These are phyloP conservation scores for Chimonanthus salicifolius DNA, from an alignment of 164 flowering plant species.

Conservation along the genomic window DNA sequence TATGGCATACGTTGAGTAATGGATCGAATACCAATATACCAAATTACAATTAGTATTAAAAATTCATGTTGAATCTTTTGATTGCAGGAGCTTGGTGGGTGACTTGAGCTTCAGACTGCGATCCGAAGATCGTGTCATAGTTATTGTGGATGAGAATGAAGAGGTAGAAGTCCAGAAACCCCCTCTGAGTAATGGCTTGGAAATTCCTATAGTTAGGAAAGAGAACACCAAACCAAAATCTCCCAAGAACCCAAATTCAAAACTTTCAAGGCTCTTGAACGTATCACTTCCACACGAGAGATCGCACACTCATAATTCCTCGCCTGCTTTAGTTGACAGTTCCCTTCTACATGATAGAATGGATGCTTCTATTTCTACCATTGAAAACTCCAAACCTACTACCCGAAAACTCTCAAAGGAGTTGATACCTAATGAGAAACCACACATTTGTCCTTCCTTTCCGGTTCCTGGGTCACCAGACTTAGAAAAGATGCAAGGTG, in stretches of 20 bases:
- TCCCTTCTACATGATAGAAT: background rate
- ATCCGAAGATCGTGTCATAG: conserved; percentile 18
- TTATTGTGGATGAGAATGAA: conserved; percentile 23
- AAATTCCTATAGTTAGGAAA: background rate
- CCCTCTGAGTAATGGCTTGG: background rate
- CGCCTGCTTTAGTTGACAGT: background rate
- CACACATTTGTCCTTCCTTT: conserved; percentile 6
- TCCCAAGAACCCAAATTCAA: background rate
- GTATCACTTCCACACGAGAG: background rate
- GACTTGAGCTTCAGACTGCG: conserved; percentile 12
- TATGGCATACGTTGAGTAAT: no score
- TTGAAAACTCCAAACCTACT: background rate
- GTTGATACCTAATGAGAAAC: conserved; percentile 1
- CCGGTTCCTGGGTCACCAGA: background rate
- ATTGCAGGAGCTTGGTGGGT: conserved; percentile 32
- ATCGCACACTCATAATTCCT: background rate
- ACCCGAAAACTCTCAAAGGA: conserved; percentile 6
- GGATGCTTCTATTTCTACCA: background rate
- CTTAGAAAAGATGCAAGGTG: background rate
- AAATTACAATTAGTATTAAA: background rate
- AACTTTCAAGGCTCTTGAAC: background rate
- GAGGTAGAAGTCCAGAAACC: conserved; percentile 15
- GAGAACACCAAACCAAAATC: background rate
- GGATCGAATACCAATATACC: no score
- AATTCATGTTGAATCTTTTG: background rate